Base-by-base conservation (phyloP, 768 basidiomycete species). In the Lyophyllum shimeji region DNA sequence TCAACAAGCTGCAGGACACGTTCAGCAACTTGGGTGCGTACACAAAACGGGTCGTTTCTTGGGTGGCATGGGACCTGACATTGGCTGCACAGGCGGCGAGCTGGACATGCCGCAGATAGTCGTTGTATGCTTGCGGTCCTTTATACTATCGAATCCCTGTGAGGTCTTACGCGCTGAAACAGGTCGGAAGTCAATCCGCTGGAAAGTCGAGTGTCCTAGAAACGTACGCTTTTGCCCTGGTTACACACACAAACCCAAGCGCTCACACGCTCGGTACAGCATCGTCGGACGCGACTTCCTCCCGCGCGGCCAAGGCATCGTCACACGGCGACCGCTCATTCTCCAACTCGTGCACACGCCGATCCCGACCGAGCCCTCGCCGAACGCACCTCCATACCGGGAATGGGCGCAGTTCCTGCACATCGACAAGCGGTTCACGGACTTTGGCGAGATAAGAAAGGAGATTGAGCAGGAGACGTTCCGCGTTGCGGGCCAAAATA, bases 401-500 rank as follows among this genome's bases (percentile, higher is more conserved):
- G 96, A 98, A 81, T 98, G 95, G 87, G 96, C 85, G 44, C 97
- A 98, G 71, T 99, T 99, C 73, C 82, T 98, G 25, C 97, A 99
- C 70, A 79, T 96, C 53, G 95, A 98, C 81, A 93, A 92, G 69
- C 84, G 91, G 39, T 98, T 95, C 74, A 95, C 93, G n/a, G 96
- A 98, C 67, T 98, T 95, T 66, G 77, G 82, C 44, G 96, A 98
- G 65, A 90, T 98, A 60, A 82, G 96, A 39, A 90, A 88, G 61
- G 97, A 99, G 76, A 99, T 99, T 56, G 97, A 99, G 72, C 89
- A 92, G 68, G 97, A 99, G 77, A 99, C 97, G 1, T 95, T 88
- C 71, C 79, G 97, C 43, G 95, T 99, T 17, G 97, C 97, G 0
- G 97, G 97, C 0, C 95, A 98, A 77, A 98, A 98, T 73, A 99